Conservation (phyloP, 148 eudicot genomes). For the Simmondsia chinensis region DNA sequence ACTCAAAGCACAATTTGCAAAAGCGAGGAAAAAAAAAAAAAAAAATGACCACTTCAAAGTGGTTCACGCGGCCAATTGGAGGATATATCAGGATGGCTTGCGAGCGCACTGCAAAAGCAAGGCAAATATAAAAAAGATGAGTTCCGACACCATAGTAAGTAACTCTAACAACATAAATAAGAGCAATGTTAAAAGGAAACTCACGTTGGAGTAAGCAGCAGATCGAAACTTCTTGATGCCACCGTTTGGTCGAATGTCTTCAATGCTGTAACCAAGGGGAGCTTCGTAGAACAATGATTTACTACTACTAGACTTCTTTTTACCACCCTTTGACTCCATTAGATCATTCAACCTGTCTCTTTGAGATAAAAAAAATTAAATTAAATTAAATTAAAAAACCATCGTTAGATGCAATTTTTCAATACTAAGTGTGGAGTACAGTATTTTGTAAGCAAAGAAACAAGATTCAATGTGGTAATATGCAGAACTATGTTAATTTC, state of each 20-base stretch:
- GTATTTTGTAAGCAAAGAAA: too few species aligned
- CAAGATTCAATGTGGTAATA: too few species aligned
- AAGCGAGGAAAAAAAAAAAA: constrained; percentile 10
- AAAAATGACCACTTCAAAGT: constrained; percentile 24
- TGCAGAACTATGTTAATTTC: too few species aligned
- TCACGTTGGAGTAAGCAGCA: constrained; percentile 69
- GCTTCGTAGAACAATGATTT: constrained; percentile 31
- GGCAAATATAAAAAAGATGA: not conserved
- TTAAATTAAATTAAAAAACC: too few species aligned
- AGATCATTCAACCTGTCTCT: constrained; percentile 60
- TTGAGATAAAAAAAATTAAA: too few species aligned
- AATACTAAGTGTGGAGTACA: too few species aligned
- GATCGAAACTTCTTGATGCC: constrained; percentile 49
- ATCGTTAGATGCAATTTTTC: too few species aligned
- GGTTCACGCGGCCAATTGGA: constrained; percentile 11
- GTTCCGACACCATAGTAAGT: not conserved
- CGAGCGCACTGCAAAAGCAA: constrained; percentile 65
- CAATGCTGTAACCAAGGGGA: constrained; percentile 57
- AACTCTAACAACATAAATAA: not conserved
- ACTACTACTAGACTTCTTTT: constrained; percentile 70
- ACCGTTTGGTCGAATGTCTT: constrained; percentile 64
- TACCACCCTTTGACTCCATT: constrained; percentile 88
- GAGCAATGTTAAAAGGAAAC: not conserved
- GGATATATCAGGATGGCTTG: constrained; percentile 68
- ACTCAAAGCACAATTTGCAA: constrained; percentile 1